A percentile compares a stretch with the other conserved stretches of the same genome.
phyloP scores from a whole-genome alignment of 352 stramenopile genomes.

The Phytophthora foliorum region DNA sequence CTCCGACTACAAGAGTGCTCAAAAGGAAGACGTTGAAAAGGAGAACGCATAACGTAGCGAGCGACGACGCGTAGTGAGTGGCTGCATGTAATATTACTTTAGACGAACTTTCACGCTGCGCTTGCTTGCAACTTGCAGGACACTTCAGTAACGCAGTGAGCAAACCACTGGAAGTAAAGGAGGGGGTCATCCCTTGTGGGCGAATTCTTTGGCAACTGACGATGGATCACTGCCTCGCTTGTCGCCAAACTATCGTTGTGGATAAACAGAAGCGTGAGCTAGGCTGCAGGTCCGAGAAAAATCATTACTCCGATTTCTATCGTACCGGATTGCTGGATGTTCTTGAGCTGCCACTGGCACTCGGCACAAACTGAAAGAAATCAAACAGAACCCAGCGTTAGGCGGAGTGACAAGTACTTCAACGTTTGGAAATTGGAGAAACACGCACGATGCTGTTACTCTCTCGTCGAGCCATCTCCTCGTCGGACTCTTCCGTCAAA shows the following conservation, averaged over 20 bases:
- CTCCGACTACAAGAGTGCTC: conserved; percentile 74
- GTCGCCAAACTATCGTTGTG: conserved; percentile 19
- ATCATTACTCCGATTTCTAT: neutral
- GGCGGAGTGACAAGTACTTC: neutral
- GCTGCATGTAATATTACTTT: conserved; percentile 26
- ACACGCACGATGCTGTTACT: conserved; percentile 59
- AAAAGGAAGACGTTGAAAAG: conserved; percentile 32
- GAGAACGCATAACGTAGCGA: conserved; percentile 21
- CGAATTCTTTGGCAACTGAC: conserved; percentile 4
- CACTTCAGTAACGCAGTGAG: neutral
- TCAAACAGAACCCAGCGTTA: conserved; percentile 6
- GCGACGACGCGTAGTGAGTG: conserved; percentile 24
- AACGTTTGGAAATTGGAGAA: neutral
- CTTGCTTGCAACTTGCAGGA: neutral
- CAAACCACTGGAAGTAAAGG: too few species aligned
- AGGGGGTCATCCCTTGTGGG: conserved; percentile 7
- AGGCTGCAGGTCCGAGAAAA: neutral
- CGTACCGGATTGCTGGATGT: conserved; percentile 27
- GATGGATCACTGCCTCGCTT: conserved; percentile 24
- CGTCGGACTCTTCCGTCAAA: conserved; percentile 68
- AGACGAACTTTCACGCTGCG: conserved; percentile 3
- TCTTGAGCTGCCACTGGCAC: conserved; percentile 2
- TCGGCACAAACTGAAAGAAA: conserved; percentile 35
- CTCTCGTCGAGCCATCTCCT: conserved; percentile 69
- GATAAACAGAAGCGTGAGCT: neutral